A percentile compares a stretch with the other conserved stretches of the same genome.
phyloP scores from a whole-genome alignment of 1,139 yeast species.

The Taphrina deformans region DNA sequence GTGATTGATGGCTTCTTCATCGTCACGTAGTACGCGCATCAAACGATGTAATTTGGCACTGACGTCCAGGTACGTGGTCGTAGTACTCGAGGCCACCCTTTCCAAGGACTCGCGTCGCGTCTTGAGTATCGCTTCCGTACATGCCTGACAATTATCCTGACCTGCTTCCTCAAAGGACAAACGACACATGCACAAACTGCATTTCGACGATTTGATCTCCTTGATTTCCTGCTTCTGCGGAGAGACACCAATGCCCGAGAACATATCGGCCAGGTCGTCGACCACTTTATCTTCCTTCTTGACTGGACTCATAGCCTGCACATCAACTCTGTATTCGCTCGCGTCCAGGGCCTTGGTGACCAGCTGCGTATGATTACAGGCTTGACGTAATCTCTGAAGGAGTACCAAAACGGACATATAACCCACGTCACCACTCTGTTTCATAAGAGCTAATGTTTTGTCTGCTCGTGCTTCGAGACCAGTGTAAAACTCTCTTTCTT shows the following conservation, averaged over 20 bases:
- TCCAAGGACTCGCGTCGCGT: conserved; percentile 1
- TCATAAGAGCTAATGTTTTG: conserved; percentile 62
- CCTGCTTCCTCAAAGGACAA: conserved; percentile 3
- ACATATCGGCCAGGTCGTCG: conserved; percentile 33
- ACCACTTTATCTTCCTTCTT: conserved; percentile 32
- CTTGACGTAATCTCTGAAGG: conserved; percentile 76
- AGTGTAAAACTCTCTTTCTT: conserved; percentile 65
- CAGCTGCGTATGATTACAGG: conserved; percentile 68
- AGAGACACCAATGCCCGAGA: conserved; percentile 33
- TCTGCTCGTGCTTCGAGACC: conserved; percentile 70
- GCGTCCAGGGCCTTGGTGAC: conserved; percentile 22
- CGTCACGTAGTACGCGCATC: conserved; percentile 29
- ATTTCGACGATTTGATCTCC: conserved; percentile 1
- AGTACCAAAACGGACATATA: conserved; percentile 80
- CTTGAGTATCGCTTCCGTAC: conserved; percentile 11
- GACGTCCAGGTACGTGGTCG: conserved; percentile 6
- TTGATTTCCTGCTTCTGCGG: conserved; percentile 6
- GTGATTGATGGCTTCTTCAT: neutral
- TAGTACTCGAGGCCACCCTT: neutral
- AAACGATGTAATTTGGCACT: conserved; percentile 29
- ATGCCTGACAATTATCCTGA: conserved; percentile 16
- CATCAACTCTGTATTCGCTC: conserved; percentile 25
- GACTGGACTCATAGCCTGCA: conserved; percentile 11
- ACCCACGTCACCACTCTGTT: conserved; percentile 53
- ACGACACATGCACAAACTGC: conserved; percentile 32